These are phyloP conservation scores for Fusarium kyushuense DNA, from an alignment of 2,329 filamentous ascomycete genomes.

Conservation along the genomic window DNA sequence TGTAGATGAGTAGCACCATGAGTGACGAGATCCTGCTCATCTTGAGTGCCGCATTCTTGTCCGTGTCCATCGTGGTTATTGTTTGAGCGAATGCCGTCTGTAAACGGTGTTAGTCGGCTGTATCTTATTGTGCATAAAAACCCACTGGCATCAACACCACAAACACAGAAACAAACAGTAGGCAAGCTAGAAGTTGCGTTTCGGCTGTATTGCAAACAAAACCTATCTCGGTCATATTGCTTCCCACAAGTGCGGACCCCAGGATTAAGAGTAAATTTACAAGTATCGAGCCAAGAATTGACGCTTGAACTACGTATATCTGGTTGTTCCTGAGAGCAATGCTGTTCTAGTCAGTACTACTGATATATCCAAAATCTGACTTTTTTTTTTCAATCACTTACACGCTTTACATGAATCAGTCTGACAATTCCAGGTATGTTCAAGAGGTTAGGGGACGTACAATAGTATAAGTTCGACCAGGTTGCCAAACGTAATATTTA, in stretches of 20 bases:
- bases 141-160: conserved; percentile 54
- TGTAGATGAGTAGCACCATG: conserved; percentile 79
- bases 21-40: conserved; percentile 83
- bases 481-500: conserved; percentile 73
- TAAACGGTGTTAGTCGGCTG: too few species aligned
- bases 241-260: conserved; percentile 78
- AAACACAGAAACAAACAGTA: conserved; percentile 54
- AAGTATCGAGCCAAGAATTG: conserved; percentile 79
- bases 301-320: conserved; percentile 81
- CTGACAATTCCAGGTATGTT: too few species aligned
- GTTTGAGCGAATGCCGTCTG: conserved; percentile 58
- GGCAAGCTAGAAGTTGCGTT: conserved; percentile 52
- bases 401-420: too few species aligned
- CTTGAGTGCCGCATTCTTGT: conserved; percentile 72
- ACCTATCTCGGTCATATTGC: conserved; percentile 75
- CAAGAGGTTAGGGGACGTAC: too few species aligned
- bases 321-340: conserved; percentile 67
- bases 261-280: conserved; percentile 80
- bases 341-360: conserved; percentile 56
- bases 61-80: conserved; percentile 66
- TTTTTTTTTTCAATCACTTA: too few species aligned
- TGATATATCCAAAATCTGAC: too few species aligned
- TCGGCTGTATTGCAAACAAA: conserved; percentile 58
- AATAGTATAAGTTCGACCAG: conserved; percentile 72
- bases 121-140: too few species aligned